These are phyloP conservation scores for Globisporangium radiosum DNA, from an alignment of 352 stramenopile species.

Conservation along the genomic window DNA sequence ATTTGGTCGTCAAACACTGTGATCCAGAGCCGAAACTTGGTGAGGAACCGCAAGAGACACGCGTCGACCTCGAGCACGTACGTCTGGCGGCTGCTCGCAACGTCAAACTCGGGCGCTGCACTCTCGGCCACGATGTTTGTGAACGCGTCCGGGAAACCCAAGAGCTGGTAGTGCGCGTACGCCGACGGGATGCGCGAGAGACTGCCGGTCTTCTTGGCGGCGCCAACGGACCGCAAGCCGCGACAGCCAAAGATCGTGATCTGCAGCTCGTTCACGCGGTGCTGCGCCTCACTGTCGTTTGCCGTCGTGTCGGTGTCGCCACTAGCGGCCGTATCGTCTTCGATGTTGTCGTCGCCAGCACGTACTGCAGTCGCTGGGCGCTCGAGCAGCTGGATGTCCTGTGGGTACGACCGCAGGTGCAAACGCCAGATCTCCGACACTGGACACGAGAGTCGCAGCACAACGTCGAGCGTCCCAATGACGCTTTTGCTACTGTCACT, in stretches of 20 bases:
- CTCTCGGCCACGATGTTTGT: slow-evolving; percentile 75
- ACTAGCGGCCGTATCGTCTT: neutral
- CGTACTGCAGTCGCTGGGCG: slow-evolving; percentile 9
- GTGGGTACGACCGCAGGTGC: slow-evolving; percentile 85
- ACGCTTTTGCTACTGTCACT: slow-evolving; percentile 17
- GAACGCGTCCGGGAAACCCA: slow-evolving; percentile 86
- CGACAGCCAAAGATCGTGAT: slow-evolving; percentile 62
- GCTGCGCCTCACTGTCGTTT: slow-evolving; percentile 12
- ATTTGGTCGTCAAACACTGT: slow-evolving; percentile 84
- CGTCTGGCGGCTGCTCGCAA: slow-evolving; percentile 47
- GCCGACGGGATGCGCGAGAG: slow-evolving; percentile 44
- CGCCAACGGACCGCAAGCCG: slow-evolving; percentile 29
- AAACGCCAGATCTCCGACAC: slow-evolving; percentile 89
- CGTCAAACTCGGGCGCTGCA: slow-evolving; percentile 68
- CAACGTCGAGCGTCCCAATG: slow-evolving; percentile 72
- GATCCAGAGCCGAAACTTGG: slow-evolving; percentile 72
- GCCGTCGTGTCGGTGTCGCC: slow-evolving; percentile 15
- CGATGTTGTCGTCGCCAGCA: slow-evolving; percentile 1
- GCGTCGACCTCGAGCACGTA: slow-evolving; percentile 69
- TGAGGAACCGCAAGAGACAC: slow-evolving; percentile 76
- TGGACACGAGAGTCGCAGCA: slow-evolving; percentile 82
- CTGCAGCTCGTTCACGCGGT: slow-evolving; percentile 52
- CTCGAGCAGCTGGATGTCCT: slow-evolving; percentile 63
- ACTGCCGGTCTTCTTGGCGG: slow-evolving; percentile 23
- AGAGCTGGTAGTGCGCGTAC: slow-evolving; percentile 89